A percentile compares a stretch with the other conserved stretches of the same genome.
Conservation (phyloP, 108 stramenopile genomes). For the Mayamaea pseudoterrestris region DNA sequence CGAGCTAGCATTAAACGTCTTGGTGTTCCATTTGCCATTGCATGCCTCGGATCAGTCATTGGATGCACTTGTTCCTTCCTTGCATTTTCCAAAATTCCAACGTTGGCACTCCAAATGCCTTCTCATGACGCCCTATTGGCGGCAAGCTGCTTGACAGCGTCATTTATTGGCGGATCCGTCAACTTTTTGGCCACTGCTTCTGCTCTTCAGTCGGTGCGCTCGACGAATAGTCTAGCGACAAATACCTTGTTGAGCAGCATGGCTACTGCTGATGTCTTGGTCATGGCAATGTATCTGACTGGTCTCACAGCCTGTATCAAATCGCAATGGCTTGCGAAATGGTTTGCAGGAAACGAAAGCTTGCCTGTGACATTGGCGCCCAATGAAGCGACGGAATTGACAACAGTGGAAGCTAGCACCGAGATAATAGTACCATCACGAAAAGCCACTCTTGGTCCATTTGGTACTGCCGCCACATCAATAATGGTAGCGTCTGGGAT, state of each 20-base stretch:
- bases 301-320: slow-evolving; percentile 29
- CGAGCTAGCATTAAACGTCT: slow-evolving; percentile 10
- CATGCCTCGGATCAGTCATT: slow-evolving; percentile 46
- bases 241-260: slow-evolving; percentile 34
- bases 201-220: slow-evolving; percentile 8
- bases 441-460: no score
- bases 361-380: neutral
- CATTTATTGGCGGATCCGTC: slow-evolving; percentile 64
- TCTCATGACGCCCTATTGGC: slow-evolving; percentile 21
- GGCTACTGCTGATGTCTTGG: slow-evolving; percentile 63
- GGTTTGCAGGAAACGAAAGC: slow-evolving; percentile 1
- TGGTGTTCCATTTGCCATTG: slow-evolving; percentile 40
- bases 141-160: slow-evolving; percentile 54
- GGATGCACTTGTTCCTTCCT: slow-evolving; percentile 39
- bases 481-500: slow-evolving; percentile 6
- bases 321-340: slow-evolving; percentile 13
- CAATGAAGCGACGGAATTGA: neutral
- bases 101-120: slow-evolving; percentile 4
- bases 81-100: slow-evolving; percentile 1
- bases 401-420: no score
- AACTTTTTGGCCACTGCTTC: slow-evolving; percentile 58
- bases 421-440: no score
- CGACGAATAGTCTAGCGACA: slow-evolving; percentile 1
- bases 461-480: no score
- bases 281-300: slow-evolving; percentile 69